Conservation (phyloP, 2,329 filamentous ascomycete genomes). For the Rhinocladiella similis region DNA sequence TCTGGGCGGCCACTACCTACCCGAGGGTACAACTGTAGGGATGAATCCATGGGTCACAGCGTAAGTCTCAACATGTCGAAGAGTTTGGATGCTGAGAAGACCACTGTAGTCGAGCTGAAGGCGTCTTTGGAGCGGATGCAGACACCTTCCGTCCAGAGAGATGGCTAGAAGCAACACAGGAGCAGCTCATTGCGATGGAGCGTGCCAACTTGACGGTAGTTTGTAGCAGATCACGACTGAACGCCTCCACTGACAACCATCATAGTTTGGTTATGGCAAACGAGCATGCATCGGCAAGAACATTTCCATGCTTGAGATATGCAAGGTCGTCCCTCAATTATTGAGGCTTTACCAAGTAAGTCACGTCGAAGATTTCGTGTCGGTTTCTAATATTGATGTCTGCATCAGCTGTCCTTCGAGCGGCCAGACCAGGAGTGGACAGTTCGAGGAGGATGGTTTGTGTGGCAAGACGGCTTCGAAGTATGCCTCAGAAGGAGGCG, state of each 20-base stretch:
- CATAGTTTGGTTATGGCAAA: slow-evolving; percentile 51
- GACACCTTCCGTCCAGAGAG: slow-evolving; percentile 68
- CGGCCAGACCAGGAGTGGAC: slow-evolving; percentile 13
- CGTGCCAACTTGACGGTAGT: slow-evolving; percentile 23
- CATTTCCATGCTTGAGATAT: slow-evolving; percentile 30
- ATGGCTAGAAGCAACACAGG: slow-evolving; percentile 58
- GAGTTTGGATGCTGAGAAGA: not conserved
- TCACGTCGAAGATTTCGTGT: not conserved
- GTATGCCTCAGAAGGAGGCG: not conserved
- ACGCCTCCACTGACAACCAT: not conserved
- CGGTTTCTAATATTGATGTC: too few species aligned
- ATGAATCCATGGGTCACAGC: slow-evolving; percentile 24
- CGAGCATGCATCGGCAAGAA: slow-evolving; percentile 40
- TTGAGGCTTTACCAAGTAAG: slow-evolving; percentile 20
- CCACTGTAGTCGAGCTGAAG: slow-evolving; percentile 30
- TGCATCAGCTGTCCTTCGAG: slow-evolving; percentile 7
- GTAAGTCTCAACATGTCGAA: slow-evolving; percentile 2
- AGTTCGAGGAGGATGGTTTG: slow-evolving; percentile 16
- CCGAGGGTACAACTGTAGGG: slow-evolving; percentile 23
- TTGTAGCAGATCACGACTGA: not conserved
- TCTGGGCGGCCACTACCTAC: slow-evolving; percentile 20
- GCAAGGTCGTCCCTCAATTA: slow-evolving; percentile 30
- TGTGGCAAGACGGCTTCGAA: slow-evolving; percentile 14
- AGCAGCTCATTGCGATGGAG: slow-evolving; percentile 52
- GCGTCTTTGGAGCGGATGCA: slow-evolving; percentile 52